Percentiles rank a stretch among this genome's conserved stretches.
Conservation (phyloP, 495 filamentous ascomycete species). For the Symbiotaphrina buchneri region DNA sequence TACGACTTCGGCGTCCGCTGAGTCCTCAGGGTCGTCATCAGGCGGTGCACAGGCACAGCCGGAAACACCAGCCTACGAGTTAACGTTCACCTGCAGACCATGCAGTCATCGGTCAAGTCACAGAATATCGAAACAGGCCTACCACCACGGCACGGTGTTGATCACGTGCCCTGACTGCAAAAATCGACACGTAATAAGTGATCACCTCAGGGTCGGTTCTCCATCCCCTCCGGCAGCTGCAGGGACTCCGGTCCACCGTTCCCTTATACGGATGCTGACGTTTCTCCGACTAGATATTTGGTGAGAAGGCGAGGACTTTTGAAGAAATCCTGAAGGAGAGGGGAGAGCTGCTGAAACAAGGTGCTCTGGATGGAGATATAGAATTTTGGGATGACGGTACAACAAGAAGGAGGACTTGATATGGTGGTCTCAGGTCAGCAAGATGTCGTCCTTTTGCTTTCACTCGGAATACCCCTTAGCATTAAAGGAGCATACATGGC, state of each 20-base stretch:
- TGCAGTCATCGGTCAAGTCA: constrained; percentile 58
- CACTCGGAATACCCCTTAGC: no score
- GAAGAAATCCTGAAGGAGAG: constrained; percentile 48
- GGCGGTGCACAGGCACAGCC: no score
- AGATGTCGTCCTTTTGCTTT: no score
- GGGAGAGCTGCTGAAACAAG: constrained; percentile 40
- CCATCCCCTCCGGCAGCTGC: no score
- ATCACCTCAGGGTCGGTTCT: constrained; percentile 42
- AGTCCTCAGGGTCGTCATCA: no score
- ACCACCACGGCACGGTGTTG: constrained; percentile 69
- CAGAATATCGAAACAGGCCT: constrained; percentile 72
- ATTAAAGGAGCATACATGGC: no score
- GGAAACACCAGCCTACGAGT: constrained; percentile 44
- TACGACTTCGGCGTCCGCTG: no score
- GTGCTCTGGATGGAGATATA: constrained; percentile 21
- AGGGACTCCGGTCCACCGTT: no score
- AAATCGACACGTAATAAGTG: constrained; percentile 74
- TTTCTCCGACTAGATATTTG: constrained; percentile 32
- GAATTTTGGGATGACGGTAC: constrained; percentile 23
- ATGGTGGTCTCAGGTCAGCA: no score
- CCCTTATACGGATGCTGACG: no score
- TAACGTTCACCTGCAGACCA: constrained; percentile 83
- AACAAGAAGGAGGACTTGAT: constrained; percentile 1
- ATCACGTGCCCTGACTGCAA: constrained; percentile 70
- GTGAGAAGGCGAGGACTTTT: constrained; percentile 37